phyloP scores from a whole-genome alignment of 2,329 filamentous ascomycete species.

The Penicillium fuscoglaucum region DNA sequence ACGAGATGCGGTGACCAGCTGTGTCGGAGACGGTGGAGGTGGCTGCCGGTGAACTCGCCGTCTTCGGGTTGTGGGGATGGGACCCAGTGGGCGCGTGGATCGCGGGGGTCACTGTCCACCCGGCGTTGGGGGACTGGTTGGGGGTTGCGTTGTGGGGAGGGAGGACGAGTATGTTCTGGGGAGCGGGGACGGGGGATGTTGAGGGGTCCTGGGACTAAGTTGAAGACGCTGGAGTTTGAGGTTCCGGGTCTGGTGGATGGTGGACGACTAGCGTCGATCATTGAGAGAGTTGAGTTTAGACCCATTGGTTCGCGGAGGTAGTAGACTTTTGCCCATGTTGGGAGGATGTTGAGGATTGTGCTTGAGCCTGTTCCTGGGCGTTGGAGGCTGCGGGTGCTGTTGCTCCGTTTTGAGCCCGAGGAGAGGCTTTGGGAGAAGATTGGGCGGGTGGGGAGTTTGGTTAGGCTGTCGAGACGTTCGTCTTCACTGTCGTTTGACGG shows the following conservation, averaged over 20 bases:
- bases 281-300: slow-evolving; percentile 47
- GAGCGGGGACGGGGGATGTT: slow-evolving; percentile 25
- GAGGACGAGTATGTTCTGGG: slow-evolving; percentile 11
- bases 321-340: slow-evolving; percentile 61
- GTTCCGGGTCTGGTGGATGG: slow-evolving; percentile 33
- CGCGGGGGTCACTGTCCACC: slow-evolving; percentile 36
- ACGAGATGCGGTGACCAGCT: slow-evolving; percentile 74
- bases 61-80: slow-evolving; percentile 30
- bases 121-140: slow-evolving; percentile 21
- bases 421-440: slow-evolving; percentile 41
- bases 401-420: slow-evolving; percentile 45
- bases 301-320: slow-evolving; percentile 66
- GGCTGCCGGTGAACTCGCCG: slow-evolving; percentile 27
- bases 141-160: slow-evolving; percentile 5
- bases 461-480: slow-evolving; percentile 39
- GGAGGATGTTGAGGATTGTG: slow-evolving; percentile 45
- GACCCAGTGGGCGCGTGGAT: slow-evolving; percentile 48
- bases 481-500: slow-evolving; percentile 34
- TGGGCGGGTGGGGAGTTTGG: slow-evolving; percentile 38
- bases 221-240: slow-evolving; percentile 33
- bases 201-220: slow-evolving; percentile 33
- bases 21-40: slow-evolving; percentile 52
- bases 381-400: slow-evolving; percentile 38
- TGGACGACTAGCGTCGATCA: slow-evolving; percentile 29
- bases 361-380: slow-evolving; percentile 49